Evolutionary conservation across 2,329 filamentous ascomycete species (phyloP), one percentile per base, ranked within the genome.

Genomic region (Trichoderma harzianum): DNA sequence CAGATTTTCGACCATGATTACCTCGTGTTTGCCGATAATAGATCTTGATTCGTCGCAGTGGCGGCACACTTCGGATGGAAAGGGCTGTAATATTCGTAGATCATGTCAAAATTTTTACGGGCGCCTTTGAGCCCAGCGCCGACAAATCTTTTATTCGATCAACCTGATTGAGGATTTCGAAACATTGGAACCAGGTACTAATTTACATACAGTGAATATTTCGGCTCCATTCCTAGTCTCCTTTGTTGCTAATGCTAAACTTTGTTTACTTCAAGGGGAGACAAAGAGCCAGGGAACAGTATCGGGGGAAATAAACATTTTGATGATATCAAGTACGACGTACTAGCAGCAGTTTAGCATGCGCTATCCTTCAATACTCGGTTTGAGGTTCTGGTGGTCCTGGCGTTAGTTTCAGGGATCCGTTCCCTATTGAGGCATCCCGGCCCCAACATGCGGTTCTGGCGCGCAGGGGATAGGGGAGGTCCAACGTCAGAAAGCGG

Each of bases 321-420:
- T 34, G 18, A 32, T 24, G 55, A 32, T 58, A 58, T 58, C 18
- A 34, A 58, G 55, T 21, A 14, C 28, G 5, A 14, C 18, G 18
- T 12, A 21, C n/a, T 21, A 51, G 57, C 30, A 60, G 65, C 12
- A 39, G 1, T 1, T 24, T 53, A 24, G 47, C 51, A 58, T 43
- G 64, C 67, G 36, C 58, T 36, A 30, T 61, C 66, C 55, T 51
- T 24, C 36, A 51, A 61, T 61, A 61, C 24, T 34, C 34, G 53
- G 36, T 60, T 61, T 57, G 64, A 34, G 43, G 58, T 30, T 26
- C 28, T 21, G 58, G 68, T 39, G 60, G 60, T n/a, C 47, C 63
- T 7, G 68, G 68, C 68, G 68, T 47, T 55, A 57, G 64, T 70
- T 70, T 70, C 68, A 64, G 68, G 58, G 68, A 67, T 67, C 64